Evolutionary conservation across 345 rosid genomes (phyloP).

Genomic region (Melaleuca quinquenervia): DNA sequence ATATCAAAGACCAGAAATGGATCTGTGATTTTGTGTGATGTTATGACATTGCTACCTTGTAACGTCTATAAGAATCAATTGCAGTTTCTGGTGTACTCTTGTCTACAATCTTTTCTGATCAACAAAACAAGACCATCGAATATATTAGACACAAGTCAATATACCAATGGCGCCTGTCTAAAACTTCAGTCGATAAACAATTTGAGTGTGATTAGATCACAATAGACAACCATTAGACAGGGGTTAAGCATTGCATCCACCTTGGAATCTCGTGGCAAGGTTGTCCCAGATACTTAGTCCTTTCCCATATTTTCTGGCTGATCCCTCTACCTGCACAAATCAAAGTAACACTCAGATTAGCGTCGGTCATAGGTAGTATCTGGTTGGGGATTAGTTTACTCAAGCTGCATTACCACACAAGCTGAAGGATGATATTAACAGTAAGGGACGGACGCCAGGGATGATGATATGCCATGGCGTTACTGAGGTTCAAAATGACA

Average conservation of each 20-base stretch:
- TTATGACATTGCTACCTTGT: background rate
- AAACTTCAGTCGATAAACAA: conserved; percentile 6
- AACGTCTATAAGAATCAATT: background rate
- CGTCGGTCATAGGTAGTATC: background rate
- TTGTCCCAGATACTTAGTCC: conserved; percentile 1
- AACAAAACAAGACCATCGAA: conserved; percentile 15
- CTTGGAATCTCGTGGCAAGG: background rate
- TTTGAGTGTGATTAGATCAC: background rate
- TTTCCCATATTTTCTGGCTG: conserved; percentile 1
- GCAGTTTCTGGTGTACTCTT: conserved; percentile 8
- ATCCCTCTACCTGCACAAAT: conserved; percentile 1
- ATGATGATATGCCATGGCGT: background rate
- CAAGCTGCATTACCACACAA: background rate
- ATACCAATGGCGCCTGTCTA: conserved; percentile 2
- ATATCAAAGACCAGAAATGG: background rate
- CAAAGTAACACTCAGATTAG: background rate
- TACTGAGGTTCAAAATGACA: background rate
- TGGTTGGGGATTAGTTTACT: background rate
- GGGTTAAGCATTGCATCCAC: background rate
- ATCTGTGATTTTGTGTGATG: background rate
- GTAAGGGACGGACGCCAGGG: background rate
- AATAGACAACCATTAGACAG: background rate
- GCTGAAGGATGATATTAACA: background rate
- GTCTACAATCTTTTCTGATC: conserved; percentile 23
- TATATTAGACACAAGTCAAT: background rate